Conservation (phyloP, 1,284 basidiomycete species). For the Naganishia sp. region DNA sequence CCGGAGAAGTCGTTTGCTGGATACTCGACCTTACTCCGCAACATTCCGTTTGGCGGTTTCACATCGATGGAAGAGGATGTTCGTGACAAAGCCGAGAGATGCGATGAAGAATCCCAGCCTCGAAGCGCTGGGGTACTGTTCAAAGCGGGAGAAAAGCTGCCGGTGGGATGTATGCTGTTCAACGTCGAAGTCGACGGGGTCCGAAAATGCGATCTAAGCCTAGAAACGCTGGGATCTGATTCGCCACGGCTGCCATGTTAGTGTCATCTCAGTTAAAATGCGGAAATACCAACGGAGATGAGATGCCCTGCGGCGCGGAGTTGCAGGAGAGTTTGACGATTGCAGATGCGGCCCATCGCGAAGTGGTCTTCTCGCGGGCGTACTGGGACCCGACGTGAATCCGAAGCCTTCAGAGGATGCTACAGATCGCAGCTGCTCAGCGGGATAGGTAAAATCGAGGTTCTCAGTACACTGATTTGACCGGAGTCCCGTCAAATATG, state of each 20-base stretch:
- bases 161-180: slow-evolving; percentile 54
- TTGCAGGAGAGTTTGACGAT: neutral
- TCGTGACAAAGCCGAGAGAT: slow-evolving; percentile 69
- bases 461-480: too few species aligned
- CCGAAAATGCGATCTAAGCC: slow-evolving; percentile 65
- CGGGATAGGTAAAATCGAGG: too few species aligned
- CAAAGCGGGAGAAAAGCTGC: slow-evolving; percentile 35
- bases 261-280: slow-evolving; percentile 40
- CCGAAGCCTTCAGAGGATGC: slow-evolving; percentile 8
- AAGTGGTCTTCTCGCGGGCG: neutral
- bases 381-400: neutral
- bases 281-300: slow-evolving; percentile 38
- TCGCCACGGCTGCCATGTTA: slow-evolving; percentile 57
- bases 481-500: too few species aligned
- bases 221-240: slow-evolving; percentile 75
- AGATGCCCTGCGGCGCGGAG: slow-evolving; percentile 26
- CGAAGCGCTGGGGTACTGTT: slow-evolving; percentile 53
- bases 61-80: slow-evolving; percentile 64
- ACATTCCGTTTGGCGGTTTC: slow-evolving; percentile 41
- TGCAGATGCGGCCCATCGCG: neutral
- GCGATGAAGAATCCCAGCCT: slow-evolving; percentile 60
- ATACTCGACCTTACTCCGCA: too few species aligned
- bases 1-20: too few species aligned
- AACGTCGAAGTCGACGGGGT: slow-evolving; percentile 58
- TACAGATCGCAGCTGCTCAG: slow-evolving; percentile 1